Evolutionary conservation across 1,284 basidiomycete species (phyloP), one percentile per base, ranked within the genome.

Genomic region (Ustilago shanxiensis): DNA sequence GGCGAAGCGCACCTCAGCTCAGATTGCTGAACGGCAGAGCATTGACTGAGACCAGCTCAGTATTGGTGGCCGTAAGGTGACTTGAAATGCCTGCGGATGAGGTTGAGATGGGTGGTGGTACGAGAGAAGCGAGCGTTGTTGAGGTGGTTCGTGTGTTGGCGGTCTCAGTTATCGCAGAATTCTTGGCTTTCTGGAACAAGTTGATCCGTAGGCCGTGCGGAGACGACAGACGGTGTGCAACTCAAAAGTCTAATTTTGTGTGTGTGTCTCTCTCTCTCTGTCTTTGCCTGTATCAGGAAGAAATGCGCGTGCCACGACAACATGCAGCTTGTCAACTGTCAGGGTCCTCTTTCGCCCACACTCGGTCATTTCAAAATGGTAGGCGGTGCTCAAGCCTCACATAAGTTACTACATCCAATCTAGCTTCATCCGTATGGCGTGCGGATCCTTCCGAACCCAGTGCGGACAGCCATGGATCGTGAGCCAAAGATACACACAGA

Each of bases 1-100:
- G 37, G 20, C 33, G 52, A 39, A 13, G 45, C 47, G 28, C 24
- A n/a, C 16, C 18, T 26, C 24, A 24, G 39, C 49, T 49, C 47
- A 33, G 57, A 37, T 7, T 24, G 49, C 28, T 24, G 44, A 20
- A 3, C 26, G 14, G 39, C 18, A 22, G 41, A 20, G 29, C 52
- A 31, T 45, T 31, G 1, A 45, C 62, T 44, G 55, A 58, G 62
- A 47, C 55, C 62, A 65, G 62, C 62, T 65, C 62, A 57, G 61
- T 31, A 26, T 35, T 28, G 31, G 3, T 16, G 58, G 31, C n/a
- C 9, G 29, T 49, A 33, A 33, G 31, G 5, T 11, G 31, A 33
- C 31, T 33, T 11, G 49, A 58, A 26, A 13, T 33, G 26, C 10
- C 3, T 5, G 14, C 4, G 14, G 26, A 24, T 8, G 16, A 49